A percentile compares a stretch with the other conserved stretches of the same genome.
These are phyloP conservation scores for Eudorina sp. DNA, from an alignment of 139 green algal species.

Conservation along the genomic window DNA sequence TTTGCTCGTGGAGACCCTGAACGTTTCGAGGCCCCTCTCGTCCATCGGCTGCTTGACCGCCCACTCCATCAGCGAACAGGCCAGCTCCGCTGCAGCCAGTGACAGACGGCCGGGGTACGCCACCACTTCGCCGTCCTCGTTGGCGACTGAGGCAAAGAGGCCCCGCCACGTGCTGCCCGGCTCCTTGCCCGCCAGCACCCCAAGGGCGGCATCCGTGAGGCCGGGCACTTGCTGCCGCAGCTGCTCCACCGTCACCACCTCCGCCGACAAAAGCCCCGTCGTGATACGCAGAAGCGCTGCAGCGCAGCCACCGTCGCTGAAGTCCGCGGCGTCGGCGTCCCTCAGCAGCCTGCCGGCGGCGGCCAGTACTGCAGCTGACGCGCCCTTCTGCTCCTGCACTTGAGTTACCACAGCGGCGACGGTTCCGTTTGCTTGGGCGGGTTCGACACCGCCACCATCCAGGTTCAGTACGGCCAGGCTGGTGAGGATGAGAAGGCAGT, in stretches of 20 bases:
- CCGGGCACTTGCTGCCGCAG: neutral
- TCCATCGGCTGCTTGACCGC: too few species aligned
- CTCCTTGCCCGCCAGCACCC: neutral
- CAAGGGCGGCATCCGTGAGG: neutral
- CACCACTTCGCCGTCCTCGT: too few species aligned
- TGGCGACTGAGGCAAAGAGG: neutral
- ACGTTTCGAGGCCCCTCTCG: neutral
- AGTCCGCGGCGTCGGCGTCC: neutral
- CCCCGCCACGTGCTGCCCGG: neutral
- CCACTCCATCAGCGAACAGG: neutral
- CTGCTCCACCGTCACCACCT: neutral
- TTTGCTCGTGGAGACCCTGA: too few species aligned
- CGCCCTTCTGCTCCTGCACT: too few species aligned
- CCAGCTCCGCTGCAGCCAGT: neutral
- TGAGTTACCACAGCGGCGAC: too few species aligned
- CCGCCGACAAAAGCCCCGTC: neutral
- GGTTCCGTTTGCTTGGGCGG: too few species aligned
- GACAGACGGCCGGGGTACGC: neutral
- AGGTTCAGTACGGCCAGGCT: too few species aligned
- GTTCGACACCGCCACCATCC: too few species aligned
- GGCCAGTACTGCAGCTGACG: too few species aligned
- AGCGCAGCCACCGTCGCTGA: neutral
- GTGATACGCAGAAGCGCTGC: neutral
- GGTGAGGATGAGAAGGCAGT: neutral
- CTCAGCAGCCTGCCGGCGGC: neutral